Base-by-base conservation (phyloP, 1,139 yeast species). In the Debaryomyces singareniensis region DNA sequence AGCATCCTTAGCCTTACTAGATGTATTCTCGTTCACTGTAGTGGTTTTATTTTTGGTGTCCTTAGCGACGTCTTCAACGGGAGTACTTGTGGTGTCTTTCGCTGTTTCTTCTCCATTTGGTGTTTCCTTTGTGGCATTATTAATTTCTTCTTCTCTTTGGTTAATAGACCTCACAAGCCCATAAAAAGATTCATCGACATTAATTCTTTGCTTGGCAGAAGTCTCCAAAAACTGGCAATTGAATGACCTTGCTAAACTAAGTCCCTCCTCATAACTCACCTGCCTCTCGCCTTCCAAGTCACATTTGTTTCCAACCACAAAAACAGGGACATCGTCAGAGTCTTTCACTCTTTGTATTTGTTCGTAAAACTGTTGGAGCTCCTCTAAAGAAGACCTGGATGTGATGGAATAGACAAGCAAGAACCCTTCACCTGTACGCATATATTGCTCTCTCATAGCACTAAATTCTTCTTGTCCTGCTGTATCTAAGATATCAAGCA, bases 381-480 rank as follows among this genome's bases (percentile, higher is more conserved):
- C 96, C 44, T 84, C 86, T 48, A 84, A 74, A 3, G 94, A 81
- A 45, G 78, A 76, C 36, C 80, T 68, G 38, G 87, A 83, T 32
- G 87, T 83, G 40, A 86, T 87, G 5, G 91, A 79, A 51, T 85
- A 86, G 15, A 84, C 95, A 38, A 87, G 61, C 32, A 87, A 59
- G 49, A 85, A 87, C 12, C 96, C 96, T 53, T 86, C 95, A 29
- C 95, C 95, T 12, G 94, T 85, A 39, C 95, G 73, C 78, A 91
- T 91, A 61, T 93, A 71, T 47, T 80, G 93, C 58, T 91, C 97
- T 48, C 97, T 72, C 91, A 91, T 81, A 18, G 96, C 95, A 34
- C 89, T 78, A 57, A 87, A 91, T 58, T 91, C 97, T 58, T 91
- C 98, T 65, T 89, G 97, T 26, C 98, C 98, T 11, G 98, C 97